Evolutionary conservation across 2,329 filamentous ascomycete genomes (phyloP).

Genomic region (Dactylella cylindrospora): DNA sequence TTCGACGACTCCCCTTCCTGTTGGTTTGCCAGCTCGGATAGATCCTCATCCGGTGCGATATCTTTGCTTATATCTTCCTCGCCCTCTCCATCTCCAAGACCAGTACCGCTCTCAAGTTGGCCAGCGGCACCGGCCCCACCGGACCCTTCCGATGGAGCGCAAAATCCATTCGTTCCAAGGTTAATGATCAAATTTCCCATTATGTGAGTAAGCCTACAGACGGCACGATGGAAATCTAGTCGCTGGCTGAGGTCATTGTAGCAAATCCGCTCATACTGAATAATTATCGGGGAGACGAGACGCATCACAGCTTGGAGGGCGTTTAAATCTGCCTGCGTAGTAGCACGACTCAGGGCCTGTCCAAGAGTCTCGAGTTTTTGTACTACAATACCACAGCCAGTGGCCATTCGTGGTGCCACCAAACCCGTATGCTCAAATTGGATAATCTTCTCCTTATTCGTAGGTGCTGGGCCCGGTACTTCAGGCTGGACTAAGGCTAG

Average conservation of each 20-base stretch:
- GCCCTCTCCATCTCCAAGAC: constrained; percentile 90
- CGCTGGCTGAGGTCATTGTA: constrained; percentile 62
- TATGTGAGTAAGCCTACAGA: constrained; percentile 72
- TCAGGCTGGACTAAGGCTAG: constrained; percentile 26
- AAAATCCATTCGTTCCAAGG: constrained; percentile 83
- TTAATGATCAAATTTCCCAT: constrained; percentile 76
- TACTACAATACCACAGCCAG: neutral
- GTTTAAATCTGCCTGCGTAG: constrained; percentile 2
- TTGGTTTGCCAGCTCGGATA: constrained; percentile 85
- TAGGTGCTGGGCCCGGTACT: neutral
- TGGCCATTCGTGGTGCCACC: constrained; percentile 1
- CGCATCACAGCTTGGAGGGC: constrained; percentile 13
- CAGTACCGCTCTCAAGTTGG: constrained; percentile 78
- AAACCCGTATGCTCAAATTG: constrained; percentile 25
- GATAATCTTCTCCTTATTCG: constrained; percentile 26
- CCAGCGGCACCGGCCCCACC: constrained; percentile 62
- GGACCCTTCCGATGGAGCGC: constrained; percentile 78
- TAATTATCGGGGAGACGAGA: constrained; percentile 68
- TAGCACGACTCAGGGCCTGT: constrained; percentile 3
- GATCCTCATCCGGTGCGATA: constrained; percentile 86
- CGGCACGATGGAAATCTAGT: constrained; percentile 66
- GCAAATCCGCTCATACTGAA: constrained; percentile 69
- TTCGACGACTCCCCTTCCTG: constrained; percentile 54
- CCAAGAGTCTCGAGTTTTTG: constrained; percentile 8
- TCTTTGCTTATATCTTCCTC: constrained; percentile 98